These are phyloP conservation scores for Globisporangium okanoganense DNA, from an alignment of 352 stramenopile genomes.

Conservation along the genomic window DNA sequence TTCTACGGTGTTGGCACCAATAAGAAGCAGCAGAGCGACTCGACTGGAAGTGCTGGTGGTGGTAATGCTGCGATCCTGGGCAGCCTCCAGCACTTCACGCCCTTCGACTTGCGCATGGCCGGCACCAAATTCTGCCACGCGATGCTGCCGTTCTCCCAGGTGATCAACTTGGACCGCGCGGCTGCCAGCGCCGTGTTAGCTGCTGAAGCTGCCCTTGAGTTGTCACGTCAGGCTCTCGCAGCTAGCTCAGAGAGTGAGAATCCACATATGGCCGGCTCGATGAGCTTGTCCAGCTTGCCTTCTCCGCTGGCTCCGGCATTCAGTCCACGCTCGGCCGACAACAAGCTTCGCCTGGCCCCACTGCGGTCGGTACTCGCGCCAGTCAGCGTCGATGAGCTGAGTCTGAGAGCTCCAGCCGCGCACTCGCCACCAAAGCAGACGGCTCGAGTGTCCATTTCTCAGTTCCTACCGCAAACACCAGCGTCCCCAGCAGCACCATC, in stretches of 20 bases:
- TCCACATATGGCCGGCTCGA: background rate
- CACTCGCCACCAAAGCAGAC: background rate
- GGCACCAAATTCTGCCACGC: constrained; percentile 51
- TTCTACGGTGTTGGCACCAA: constrained; percentile 62
- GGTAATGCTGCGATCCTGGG: background rate
- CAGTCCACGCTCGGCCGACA: constrained; percentile 4
- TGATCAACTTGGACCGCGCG: constrained; percentile 40
- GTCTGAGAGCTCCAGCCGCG: background rate
- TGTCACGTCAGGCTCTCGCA: background rate
- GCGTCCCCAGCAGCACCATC: background rate
- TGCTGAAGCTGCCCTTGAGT: background rate
- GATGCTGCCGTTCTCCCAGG: constrained; percentile 56
- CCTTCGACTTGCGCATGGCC: constrained; percentile 43
- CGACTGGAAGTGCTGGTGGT: background rate
- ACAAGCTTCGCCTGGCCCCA: constrained; percentile 26
- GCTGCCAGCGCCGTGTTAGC: background rate
- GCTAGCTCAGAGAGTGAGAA: background rate
- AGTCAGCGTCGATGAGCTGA: background rate
- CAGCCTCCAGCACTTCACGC: constrained; percentile 38
- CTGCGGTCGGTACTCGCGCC: background rate
- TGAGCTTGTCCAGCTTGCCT: background rate
- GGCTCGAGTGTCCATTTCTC: background rate
- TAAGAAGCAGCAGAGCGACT: constrained; percentile 19
- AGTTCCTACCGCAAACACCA: background rate
- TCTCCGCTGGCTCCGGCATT: background rate